Evolutionary conservation across 495 filamentous ascomycete genomes (phyloP), one percentile per base, ranked within the genome.

Genomic region (Hypomontagnella monticulosa): DNA sequence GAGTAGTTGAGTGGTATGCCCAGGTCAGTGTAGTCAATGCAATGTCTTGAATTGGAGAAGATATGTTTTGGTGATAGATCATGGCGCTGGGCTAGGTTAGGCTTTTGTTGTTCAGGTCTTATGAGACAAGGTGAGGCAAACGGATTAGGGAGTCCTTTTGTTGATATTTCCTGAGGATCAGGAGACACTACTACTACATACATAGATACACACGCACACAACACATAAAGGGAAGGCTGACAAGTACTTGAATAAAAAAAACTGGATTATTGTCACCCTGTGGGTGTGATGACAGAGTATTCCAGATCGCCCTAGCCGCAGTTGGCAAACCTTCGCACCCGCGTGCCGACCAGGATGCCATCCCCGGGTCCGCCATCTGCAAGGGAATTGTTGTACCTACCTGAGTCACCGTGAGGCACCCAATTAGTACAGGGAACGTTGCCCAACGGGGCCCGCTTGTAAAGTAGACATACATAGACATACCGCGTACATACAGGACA

Each of bases 41-140:
- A 48, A 19, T 23, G 14, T 56, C 42, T 57, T 60, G 66, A 51
- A 63, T 69, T 60, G 55, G 48, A 42, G 48, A 64, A 36, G 50
- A 61, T 38, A 44, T 64, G 60, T 42, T 62, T 53, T 56, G 51
- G 55, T 64, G 20, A 63, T 61, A 51, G 66, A 54, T 51, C 66
- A 69, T 69, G 50, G 54, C 55, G 66, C 16, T 69, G 66, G 66
- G 66, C 56, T 56, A 46, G 56, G 16, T 40, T 53, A 64, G 60
- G 66, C 30, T 69, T 69, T 69, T 69, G 60, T 60, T 64, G 60
- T 69, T 60, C 57, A 33, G 41, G 58, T 48, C 36, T 46, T 63
- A 55, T 58, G 36, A 69, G 66, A 69, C 66, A 69, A 69, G 66
- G 66, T 69, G 66, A 69, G 66, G 66, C 66, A 69, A 69, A 69